Conservation (phyloP, 768 basidiomycete species). For the Leccinum broughii region DNA sequence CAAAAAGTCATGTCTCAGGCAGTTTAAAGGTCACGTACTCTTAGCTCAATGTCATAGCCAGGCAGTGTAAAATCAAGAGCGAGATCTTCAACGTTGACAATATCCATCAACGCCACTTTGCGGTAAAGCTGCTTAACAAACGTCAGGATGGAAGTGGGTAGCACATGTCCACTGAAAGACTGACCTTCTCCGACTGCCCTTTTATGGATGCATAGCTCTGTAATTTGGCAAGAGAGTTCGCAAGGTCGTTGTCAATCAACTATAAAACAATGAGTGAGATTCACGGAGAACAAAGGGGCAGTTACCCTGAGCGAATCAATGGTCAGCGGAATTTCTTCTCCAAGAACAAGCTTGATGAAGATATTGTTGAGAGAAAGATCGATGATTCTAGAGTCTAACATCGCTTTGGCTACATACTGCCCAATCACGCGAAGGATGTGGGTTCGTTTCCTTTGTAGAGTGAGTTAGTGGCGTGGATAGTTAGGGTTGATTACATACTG, state of each 20-base stretch:
- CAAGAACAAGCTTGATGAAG: constrained; percentile 90
- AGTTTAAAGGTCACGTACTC: constrained; percentile 47
- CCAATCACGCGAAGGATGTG: constrained; percentile 90
- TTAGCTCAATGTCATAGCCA: constrained; percentile 91
- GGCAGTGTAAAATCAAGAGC: constrained; percentile 96
- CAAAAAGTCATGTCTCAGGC: not conserved
- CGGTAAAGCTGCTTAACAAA: constrained; percentile 44
- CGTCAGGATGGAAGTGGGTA: not conserved
- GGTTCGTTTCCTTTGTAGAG: constrained; percentile 63
- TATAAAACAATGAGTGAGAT: constrained; percentile 32
- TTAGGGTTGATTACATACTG: constrained; percentile 49
- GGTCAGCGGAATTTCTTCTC: constrained; percentile 81
- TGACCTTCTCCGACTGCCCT: constrained; percentile 56
- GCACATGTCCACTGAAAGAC: constrained; percentile 2
- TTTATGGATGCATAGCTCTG: constrained; percentile 61
- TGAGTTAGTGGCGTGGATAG: not conserved
- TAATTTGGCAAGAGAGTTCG: constrained; percentile 80
- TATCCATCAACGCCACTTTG: constrained; percentile 58
- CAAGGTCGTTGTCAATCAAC: constrained; percentile 84
- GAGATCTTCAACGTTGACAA: constrained; percentile 79
- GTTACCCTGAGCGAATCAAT: constrained; percentile 80
- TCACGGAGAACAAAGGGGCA: constrained; percentile 4
- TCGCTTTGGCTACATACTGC: constrained; percentile 95
- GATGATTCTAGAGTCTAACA: constrained; percentile 96
- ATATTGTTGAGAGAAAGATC: constrained; percentile 93